Evolutionary conservation across 306 rosid genomes (phyloP).

Genomic region (Vigna reflexopilosa): DNA sequence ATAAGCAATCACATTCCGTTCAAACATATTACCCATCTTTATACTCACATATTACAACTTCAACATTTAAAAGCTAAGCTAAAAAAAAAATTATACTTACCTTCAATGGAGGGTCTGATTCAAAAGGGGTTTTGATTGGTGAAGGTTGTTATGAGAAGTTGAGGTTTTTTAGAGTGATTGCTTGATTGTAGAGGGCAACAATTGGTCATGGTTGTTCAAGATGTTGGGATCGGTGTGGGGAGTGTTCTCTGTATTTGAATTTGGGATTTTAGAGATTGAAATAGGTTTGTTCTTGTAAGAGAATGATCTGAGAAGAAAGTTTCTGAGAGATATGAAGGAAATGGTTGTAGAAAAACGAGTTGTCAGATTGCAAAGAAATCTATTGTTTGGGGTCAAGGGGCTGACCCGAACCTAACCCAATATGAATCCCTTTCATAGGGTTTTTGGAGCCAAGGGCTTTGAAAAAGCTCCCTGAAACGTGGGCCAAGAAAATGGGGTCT

Average conservation of each 20-base stretch:
- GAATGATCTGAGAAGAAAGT: slow-evolving; percentile 79
- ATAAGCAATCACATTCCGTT: no score
- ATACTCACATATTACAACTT: neutral
- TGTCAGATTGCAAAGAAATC: no score
- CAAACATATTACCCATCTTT: neutral
- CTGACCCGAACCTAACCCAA: no score
- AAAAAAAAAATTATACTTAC: neutral
- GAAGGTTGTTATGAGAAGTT: slow-evolving; percentile 38
- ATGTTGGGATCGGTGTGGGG: slow-evolving; percentile 66
- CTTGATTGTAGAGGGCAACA: slow-evolving; percentile 38
- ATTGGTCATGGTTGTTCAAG: slow-evolving; percentile 41
- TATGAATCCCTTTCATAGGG: no score
- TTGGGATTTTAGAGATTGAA: slow-evolving; percentile 46
- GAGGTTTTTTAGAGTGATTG: slow-evolving; percentile 44
- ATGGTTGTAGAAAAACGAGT: slow-evolving; percentile 60
- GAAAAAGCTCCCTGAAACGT: no score
- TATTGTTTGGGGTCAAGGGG: no score
- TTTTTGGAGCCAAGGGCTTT: no score
- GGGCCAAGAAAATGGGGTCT: no score
- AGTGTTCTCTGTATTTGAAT: slow-evolving; percentile 66
- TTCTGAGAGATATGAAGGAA: slow-evolving; percentile 70
- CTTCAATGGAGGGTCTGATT: no score
- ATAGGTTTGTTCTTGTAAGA: slow-evolving; percentile 61
- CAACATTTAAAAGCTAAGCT: neutral
- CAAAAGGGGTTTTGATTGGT: slow-evolving; percentile 27